Percentiles rank a stretch among this genome's conserved stretches.
Conservation (phyloP, 2,329 filamentous ascomycete species). For the Drechslerella coelobrocha region DNA sequence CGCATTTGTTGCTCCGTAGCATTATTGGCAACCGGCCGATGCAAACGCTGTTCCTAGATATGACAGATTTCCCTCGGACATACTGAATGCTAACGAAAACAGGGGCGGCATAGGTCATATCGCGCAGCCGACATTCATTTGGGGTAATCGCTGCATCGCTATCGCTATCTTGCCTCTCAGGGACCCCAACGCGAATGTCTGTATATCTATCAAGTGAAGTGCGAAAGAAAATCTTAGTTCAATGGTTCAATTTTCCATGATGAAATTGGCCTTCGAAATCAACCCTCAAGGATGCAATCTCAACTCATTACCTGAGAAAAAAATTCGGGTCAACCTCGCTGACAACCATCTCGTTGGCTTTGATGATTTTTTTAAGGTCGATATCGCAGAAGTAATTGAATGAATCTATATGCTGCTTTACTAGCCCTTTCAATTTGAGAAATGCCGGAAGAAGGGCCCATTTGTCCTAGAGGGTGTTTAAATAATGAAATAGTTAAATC, state of each 20-base stretch:
- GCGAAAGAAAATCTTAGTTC: slow-evolving; percentile 11
- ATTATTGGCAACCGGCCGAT: slow-evolving; percentile 95
- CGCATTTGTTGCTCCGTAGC: slow-evolving; percentile 93
- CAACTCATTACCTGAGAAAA: slow-evolving; percentile 71
- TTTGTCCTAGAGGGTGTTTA: slow-evolving; percentile 72
- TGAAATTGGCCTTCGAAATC: not conserved
- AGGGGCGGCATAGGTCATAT: slow-evolving; percentile 97
- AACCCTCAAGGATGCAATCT: slow-evolving; percentile 6
- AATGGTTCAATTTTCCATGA: not conserved
- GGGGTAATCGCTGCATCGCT: slow-evolving; percentile 80
- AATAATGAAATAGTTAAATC: not conserved
- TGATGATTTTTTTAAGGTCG: slow-evolving; percentile 94
- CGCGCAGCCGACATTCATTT: slow-evolving; percentile 93
- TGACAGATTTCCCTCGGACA: slow-evolving; percentile 78
- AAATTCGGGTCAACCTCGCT: slow-evolving; percentile 94
- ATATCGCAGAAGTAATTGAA: slow-evolving; percentile 98
- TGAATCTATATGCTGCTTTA: slow-evolving; percentile 97
- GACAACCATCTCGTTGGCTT: slow-evolving; percentile 83
- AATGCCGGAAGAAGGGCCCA: slow-evolving; percentile 98
- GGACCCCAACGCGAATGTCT: slow-evolving; percentile 84
- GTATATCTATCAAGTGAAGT: slow-evolving; percentile 65
- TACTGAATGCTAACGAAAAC: slow-evolving; percentile 93
- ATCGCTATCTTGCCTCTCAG: slow-evolving; percentile 76
- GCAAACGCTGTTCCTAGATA: slow-evolving; percentile 74
- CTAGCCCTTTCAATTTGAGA: slow-evolving; percentile 92